These are phyloP conservation scores for Xylaria arbuscula DNA, from an alignment of 2,329 filamentous ascomycete species.

Conservation along the genomic window DNA sequence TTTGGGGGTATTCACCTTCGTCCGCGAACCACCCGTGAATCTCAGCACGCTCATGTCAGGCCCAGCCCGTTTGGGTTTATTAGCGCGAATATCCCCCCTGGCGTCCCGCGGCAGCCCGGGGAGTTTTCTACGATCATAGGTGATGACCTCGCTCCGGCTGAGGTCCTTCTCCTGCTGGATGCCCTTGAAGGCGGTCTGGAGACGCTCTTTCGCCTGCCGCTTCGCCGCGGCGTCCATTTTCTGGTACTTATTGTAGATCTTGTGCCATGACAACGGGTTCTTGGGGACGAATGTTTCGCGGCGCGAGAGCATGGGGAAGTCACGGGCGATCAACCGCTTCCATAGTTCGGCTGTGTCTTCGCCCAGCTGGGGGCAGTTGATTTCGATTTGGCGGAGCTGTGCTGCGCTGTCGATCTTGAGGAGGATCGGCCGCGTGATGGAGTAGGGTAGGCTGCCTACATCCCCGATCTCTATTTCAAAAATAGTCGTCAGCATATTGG, in stretches of 20 bases:
- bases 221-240: conserved; percentile 68
- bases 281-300: conserved; percentile 72
- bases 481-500: conserved; percentile 33
- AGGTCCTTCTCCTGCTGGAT: conserved; percentile 68
- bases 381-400: conserved; percentile 80
- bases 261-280: conserved; percentile 78
- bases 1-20: conserved; percentile 63
- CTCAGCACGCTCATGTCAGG: conserved; percentile 51
- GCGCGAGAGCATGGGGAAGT: conserved; percentile 75
- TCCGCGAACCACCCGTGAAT: conserved; percentile 62
- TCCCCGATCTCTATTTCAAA: conserved; percentile 64
- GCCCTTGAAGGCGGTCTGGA: conserved; percentile 67
- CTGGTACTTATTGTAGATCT: conserved; percentile 78
- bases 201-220: conserved; percentile 65
- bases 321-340: conserved; percentile 79
- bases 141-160: conserved; percentile 67
- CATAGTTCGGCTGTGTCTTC: conserved; percentile 79
- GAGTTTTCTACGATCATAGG: conserved; percentile 56
- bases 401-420: conserved; percentile 75
- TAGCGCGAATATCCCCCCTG: conserved; percentile 38
- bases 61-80: conserved; percentile 29
- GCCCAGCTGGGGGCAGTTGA: conserved; percentile 79
- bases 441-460: conserved; percentile 77
- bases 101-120: conserved; percentile 56
- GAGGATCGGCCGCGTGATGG: conserved; percentile 74